These are phyloP conservation scores for Hamamelis virginiana DNA, from an alignment of 164 flowering plant genomes.

Conservation along the genomic window DNA sequence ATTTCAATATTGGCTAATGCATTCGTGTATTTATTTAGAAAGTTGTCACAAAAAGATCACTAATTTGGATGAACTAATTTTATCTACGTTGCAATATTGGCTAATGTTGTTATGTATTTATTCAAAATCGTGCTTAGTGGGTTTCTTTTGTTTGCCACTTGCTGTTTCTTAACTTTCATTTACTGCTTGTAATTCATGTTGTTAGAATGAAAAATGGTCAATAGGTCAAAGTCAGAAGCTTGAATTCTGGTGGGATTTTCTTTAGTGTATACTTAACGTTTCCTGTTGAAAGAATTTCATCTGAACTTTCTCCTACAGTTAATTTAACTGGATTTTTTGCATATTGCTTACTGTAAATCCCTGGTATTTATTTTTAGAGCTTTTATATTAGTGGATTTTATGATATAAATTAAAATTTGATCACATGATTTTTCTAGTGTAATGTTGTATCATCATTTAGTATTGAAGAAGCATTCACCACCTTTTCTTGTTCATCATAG, in stretches of 20 bases:
- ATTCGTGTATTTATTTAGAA: not conserved
- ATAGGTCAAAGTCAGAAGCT: not conserved
- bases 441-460: not conserved
- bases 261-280: not conserved
- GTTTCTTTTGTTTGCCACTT: not conserved
- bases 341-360: not conserved
- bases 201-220: not conserved
- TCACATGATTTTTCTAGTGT: not conserved
- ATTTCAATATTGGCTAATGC: not conserved
- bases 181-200: not conserved
- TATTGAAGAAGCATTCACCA: not conserved
- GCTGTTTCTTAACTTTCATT: not conserved
- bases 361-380: not conserved
- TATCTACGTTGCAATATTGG: not conserved
- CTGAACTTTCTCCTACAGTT: not conserved
- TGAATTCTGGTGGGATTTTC: not conserved
- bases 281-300: not conserved
- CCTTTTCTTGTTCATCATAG: not conserved
- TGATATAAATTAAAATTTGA: not conserved
- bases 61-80: not conserved
- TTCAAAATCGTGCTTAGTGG: not conserved
- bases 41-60: not conserved
- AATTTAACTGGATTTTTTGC: not conserved
- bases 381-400: not conserved
- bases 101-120: not conserved